Base-by-base conservation (phyloP, 495 filamentous ascomycete species). In the Letharia lupina region DNA sequence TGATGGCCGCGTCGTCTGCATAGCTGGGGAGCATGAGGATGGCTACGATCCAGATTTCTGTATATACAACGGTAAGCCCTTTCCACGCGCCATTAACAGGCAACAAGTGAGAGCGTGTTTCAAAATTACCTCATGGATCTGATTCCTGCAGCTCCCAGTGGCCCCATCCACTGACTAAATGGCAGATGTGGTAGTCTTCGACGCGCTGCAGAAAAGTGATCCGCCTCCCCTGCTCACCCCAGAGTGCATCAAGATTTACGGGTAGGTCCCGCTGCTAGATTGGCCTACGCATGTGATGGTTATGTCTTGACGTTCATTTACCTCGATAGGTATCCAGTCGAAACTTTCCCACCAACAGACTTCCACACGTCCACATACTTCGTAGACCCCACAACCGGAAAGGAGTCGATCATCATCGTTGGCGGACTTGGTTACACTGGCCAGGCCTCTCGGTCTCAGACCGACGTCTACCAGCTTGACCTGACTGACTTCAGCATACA, bases 1-100 rank as follows among this genome's bases (percentile, higher is more conserved):
- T 33, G 33, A 57, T 33, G 54, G 54, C 9, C 54, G 54, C 33
- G 10, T 57, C 33, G 33, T 57, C 31, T 57, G 54, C 15, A 57
- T 57, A 35, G 54, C 33, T 10, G 54, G 54, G 2, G 54, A 57
- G 54, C 54, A 57, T 57, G 54, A 57, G 54, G 54, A 57, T 57
- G 16, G 6, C 16, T 57, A 57, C 7, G 54, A 57, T 37, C 54
- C 54, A 13, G 54, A 57, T 37, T 57, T 57, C 10, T 57, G 33
- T 33, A 57, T 57, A 4, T 57, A 57, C 16, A 57, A 57, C 7
- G 54, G 54, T 11, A 37, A 37, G 54, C 20, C 0, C 33, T 57
- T 12, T 3, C 23, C 13, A 33, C 9, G 8, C 8, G 2, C 9
- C 23, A 2, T 5, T 1, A 12, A 54, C 11, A 4, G 52, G 18